Evolutionary conservation across 2,329 filamentous ascomycete genomes (phyloP), one percentile per base, ranked within the genome.

Genomic region (Myriosclerotinia duriaeana): DNA sequence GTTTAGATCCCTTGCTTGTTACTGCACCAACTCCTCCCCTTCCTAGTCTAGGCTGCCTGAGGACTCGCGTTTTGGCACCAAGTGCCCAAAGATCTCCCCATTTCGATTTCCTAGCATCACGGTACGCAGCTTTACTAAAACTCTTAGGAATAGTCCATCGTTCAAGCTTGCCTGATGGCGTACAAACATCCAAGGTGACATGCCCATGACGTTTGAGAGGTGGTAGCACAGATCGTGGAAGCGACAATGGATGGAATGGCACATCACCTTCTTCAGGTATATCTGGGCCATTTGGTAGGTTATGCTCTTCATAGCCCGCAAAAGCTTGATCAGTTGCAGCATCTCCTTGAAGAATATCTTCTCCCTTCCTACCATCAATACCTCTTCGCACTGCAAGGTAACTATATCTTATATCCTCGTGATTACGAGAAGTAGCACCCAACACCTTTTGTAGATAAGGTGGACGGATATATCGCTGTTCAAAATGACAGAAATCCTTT

Each of bases 1-100:
- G 79, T 65, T 78, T 72, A 70, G 76, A 78, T 2, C 74, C 73
- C 54, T 72, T 68, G 52, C 69, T 64, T 17, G 68, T 64, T 0
- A 71, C 70, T 14, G 65, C 71, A 40, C 54, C 64, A 2, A 26
- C 46, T 42, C 64, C 54, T 38, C 77, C 77, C 63, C 74, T 76
- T 3, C 90, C 90, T 3, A 90, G 78, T 9, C 87, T 85, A 53
- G 90, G 79, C 17, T 80, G 81, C 56, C 91, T 81, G 2, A 78
- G 75, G 5, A 90, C 84, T 15, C 92, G 84, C 0, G 92, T 96
- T 83, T 98, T 98, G 30, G 93, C 94, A 0, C 95, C 95, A 0
- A 98, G 82, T 0, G 94, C 93, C 95, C 95, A 99, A 12, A 98
- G 82, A 76, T 98, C 95, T 50, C 95, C 95, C 95, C 94, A 98